Evolutionary conservation across 257 asterid species (phyloP).

Genomic region (Ophiorrhiza pumila): DNA sequence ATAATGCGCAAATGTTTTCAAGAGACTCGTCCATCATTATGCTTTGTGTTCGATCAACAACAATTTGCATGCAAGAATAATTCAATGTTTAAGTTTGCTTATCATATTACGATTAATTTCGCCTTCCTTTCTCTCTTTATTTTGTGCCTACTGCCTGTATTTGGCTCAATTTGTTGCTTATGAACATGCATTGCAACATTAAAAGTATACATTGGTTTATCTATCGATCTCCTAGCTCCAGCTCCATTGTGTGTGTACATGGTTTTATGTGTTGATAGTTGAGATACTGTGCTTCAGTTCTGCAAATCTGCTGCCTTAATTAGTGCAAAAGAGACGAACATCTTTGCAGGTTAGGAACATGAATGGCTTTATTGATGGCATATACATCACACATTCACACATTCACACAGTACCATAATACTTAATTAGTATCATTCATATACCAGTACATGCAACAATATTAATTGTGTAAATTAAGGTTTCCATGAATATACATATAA

Average conservation of each 20-base stretch:
- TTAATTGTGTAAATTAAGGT: not conserved
- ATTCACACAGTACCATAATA: not conserved
- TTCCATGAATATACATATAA: slow-evolving; percentile 13
- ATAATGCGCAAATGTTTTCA: slow-evolving; percentile 6
- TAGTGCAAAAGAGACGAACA: not conserved
- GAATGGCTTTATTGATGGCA: slow-evolving; percentile 1
- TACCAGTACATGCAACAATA: too few species aligned
- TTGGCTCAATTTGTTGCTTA: too few species aligned
- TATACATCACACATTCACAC: not conserved
- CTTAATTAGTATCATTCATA: too few species aligned
- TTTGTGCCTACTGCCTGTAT: too few species aligned
- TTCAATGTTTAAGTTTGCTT: not conserved
- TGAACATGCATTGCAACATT: too few species aligned
- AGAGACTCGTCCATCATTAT: not conserved
- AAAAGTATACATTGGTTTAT: too few species aligned
- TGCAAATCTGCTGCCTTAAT: not conserved
- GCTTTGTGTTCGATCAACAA: slow-evolving; percentile 20
- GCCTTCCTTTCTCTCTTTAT: too few species aligned
- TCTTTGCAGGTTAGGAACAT: slow-evolving; percentile 15
- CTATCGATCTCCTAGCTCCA: too few species aligned
- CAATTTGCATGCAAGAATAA: slow-evolving; percentile 7
- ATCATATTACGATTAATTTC: too few species aligned
- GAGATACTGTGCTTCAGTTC: not conserved
- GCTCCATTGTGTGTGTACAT: too few species aligned
- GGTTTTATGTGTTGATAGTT: too few species aligned